phyloP scores from a whole-genome alignment of 495 filamentous ascomycete genomes.

The Trypethelium eluteriae region DNA sequence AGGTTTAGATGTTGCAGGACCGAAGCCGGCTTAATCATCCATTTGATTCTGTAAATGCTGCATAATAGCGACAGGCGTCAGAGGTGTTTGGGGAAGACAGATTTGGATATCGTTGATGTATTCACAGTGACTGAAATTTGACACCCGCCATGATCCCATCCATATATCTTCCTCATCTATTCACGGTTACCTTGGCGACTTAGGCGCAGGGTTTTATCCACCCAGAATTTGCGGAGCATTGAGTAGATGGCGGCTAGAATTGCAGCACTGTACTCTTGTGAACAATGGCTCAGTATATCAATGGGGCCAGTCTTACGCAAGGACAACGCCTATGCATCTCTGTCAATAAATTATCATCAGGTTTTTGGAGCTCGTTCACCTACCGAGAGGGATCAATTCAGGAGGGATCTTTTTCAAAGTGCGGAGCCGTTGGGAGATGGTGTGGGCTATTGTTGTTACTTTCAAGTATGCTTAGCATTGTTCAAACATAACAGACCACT shows the following conservation, averaged over 20 bases:
- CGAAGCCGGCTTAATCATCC: slow-evolving; percentile 59
- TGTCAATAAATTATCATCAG: slow-evolving; percentile 7
- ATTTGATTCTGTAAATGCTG: slow-evolving; percentile 3
- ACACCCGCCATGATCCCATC: background rate
- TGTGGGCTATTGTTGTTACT: slow-evolving; percentile 61
- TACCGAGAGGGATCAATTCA: slow-evolving; percentile 93
- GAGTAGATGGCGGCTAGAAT: slow-evolving; percentile 71
- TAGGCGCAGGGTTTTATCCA: slow-evolving; percentile 89
- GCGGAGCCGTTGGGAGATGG: slow-evolving; percentile 90
- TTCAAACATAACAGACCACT: slow-evolving; percentile 29
- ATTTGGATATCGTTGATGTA: background rate
- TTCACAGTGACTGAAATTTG: background rate
- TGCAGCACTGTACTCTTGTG: slow-evolving; percentile 47
- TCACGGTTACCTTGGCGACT: slow-evolving; percentile 37
- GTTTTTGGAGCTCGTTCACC: slow-evolving; percentile 29
- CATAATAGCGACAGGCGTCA: background rate
- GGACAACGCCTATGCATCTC: slow-evolving; percentile 61
- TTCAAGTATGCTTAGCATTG: slow-evolving; percentile 6
- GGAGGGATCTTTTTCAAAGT: slow-evolving; percentile 79
- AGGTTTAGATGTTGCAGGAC: slow-evolving; percentile 86
- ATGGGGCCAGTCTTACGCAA: slow-evolving; percentile 47
- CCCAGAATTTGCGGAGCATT: slow-evolving; percentile 65
- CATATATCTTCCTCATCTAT: background rate
- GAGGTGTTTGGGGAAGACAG: background rate
- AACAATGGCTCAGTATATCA: slow-evolving; percentile 24